A percentile compares a stretch with the other conserved stretches of the same genome.
Evolutionary conservation across 345 rosid genomes (phyloP).

Genomic region (Abelmoschus esculentus): DNA sequence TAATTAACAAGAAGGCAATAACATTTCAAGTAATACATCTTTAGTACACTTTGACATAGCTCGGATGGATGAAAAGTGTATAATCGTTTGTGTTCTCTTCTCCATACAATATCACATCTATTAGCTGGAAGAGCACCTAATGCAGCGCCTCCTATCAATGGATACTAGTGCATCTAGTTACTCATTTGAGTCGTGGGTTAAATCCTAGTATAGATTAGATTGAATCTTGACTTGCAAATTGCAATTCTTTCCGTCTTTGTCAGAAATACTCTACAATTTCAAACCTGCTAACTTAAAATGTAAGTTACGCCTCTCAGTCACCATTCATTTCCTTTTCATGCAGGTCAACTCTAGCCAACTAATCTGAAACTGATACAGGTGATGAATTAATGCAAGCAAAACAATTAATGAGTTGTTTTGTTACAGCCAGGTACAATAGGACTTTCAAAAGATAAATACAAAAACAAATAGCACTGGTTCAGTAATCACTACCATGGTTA

Average conservation of each 20-base stretch:
- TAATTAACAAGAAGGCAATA: not conserved
- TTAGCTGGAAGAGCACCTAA: not conserved
- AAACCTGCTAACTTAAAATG: not conserved
- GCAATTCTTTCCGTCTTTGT: not conserved
- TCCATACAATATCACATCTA: not conserved
- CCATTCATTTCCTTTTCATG: not conserved
- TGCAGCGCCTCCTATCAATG: not conserved
- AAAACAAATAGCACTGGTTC: not conserved
- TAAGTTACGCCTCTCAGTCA: not conserved
- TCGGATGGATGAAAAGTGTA: not conserved
- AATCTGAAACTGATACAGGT: not conserved
- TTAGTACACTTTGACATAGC: not conserved
- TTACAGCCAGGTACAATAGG: not conserved
- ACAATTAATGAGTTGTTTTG: not conserved
- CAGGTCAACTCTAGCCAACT: not conserved
- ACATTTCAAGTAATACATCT: not conserved
- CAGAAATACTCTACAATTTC: not conserved
- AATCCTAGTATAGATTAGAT: not conserved
- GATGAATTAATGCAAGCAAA: not conserved
- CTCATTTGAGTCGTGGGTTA: not conserved
- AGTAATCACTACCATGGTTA: not conserved
- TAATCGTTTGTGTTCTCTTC: not conserved
- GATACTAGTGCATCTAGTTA: not conserved
- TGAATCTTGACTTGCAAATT: not conserved
- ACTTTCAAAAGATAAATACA: not conserved